A percentile compares a stretch with the other conserved stretches of the same genome.
phyloP scores from a whole-genome alignment of 257 asterid species.

The Gentiana macrophylla region DNA sequence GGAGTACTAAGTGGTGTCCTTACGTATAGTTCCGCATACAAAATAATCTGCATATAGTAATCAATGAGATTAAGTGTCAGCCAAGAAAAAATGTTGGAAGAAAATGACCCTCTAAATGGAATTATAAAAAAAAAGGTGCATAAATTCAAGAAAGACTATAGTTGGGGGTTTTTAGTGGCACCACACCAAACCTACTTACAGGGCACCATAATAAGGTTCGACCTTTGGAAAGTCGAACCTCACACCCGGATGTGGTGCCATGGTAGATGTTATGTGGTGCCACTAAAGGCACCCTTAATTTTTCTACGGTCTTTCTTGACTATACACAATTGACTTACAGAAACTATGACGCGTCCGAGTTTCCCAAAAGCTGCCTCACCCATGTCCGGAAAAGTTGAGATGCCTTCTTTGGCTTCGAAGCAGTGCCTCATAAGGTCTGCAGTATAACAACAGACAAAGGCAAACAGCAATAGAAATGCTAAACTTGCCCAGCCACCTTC shows the following conservation, averaged over 20 bases:
- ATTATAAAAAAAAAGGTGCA: no score
- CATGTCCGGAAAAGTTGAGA: constrained; percentile 63
- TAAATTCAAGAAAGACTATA: no score
- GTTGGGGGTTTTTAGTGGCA: no score
- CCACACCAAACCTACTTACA: no score
- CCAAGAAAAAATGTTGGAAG: no score
- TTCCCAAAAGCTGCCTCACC: constrained; percentile 88
- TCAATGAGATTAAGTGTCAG: constrained; percentile 4
- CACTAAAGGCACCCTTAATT: no score
- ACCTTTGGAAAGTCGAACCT: no score
- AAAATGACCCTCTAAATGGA: no score
- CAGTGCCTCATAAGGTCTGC: constrained; percentile 68
- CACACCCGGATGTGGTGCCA: no score
- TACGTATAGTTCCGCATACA: constrained; percentile 80
- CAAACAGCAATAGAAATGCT: constrained; percentile 45
- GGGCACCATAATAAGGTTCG: no score
- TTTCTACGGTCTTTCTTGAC: no score
- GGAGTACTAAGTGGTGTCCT: constrained; percentile 16
- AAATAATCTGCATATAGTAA: constrained; percentile 50
- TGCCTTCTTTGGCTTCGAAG: constrained; percentile 62
- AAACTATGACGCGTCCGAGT: constrained; percentile 55
- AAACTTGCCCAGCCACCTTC: constrained; percentile 82
- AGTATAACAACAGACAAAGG: constrained; percentile 68
- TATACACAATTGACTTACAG: constrained; percentile 31
- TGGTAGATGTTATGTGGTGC: no score